Evolutionary conservation across 1,139 yeast genomes (phyloP).

Genomic region (Yamadazyma trypodendri): DNA sequence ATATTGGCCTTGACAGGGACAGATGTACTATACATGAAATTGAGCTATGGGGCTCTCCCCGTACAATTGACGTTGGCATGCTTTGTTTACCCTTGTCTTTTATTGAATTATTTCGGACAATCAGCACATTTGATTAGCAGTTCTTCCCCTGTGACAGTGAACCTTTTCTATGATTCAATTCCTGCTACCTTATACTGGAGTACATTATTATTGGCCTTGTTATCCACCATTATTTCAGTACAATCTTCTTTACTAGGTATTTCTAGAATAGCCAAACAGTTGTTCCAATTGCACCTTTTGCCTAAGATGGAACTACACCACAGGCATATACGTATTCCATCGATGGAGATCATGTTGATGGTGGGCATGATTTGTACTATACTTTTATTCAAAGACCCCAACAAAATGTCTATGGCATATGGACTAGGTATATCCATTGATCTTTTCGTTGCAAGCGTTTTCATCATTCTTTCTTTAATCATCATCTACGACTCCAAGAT

Average conservation of each 20-base stretch:
- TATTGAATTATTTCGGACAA: constrained; percentile 56
- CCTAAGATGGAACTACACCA: constrained; percentile 49
- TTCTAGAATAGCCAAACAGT: constrained; percentile 50
- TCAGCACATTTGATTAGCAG: constrained; percentile 47
- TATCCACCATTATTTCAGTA: constrained; percentile 57
- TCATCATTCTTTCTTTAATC: constrained; percentile 31
- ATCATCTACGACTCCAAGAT: constrained; percentile 5
- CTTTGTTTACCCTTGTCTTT: constrained; percentile 52
- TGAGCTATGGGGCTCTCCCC: constrained; percentile 53
- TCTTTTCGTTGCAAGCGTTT: constrained; percentile 48
- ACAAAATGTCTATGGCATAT: constrained; percentile 57
- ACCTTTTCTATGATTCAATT: constrained; percentile 43
- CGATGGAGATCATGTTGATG: constrained; percentile 48
- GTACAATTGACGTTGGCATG: constrained; percentile 45
- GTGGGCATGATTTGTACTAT: constrained; percentile 49
- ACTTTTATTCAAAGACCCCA: constrained; percentile 51
- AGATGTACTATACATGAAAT: constrained; percentile 65
- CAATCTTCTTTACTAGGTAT: constrained; percentile 60
- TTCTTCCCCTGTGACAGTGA: constrained; percentile 37
- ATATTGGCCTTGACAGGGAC: constrained; percentile 59
- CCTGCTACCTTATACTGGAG: constrained; percentile 56
- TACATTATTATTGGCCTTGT: constrained; percentile 51
- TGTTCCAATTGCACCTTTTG: constrained; percentile 53
- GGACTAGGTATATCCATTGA: constrained; percentile 60
- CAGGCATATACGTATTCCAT: constrained; percentile 52